A percentile compares a stretch with the other conserved stretches of the same genome.
phyloP scores from a whole-genome alignment of 805 yeast genomes.

The Ogataea neopini region DNA sequence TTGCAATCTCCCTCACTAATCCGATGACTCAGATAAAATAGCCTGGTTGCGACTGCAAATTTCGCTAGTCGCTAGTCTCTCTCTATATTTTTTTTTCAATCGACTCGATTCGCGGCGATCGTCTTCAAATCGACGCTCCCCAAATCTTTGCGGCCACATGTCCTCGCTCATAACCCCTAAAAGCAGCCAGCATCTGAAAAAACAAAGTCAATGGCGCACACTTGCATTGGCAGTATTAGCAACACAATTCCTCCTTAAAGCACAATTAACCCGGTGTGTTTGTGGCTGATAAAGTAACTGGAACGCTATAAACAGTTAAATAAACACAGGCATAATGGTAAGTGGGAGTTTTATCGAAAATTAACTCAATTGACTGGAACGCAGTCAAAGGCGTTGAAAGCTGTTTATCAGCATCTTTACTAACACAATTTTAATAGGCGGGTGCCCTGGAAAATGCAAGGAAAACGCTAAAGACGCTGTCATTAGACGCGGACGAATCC shows the following conservation, averaged over 20 bases:
- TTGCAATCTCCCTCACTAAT: no score
- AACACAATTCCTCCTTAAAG: background rate
- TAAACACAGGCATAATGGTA: constrained; percentile 7
- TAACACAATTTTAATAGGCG: constrained; percentile 49
- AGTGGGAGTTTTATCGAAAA: background rate
- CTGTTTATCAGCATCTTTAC: background rate
- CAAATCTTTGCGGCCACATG: background rate
- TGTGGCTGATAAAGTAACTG: constrained; percentile 4
- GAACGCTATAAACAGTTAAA: constrained; percentile 39
- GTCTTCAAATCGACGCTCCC: background rate
- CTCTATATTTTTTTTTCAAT: background rate
- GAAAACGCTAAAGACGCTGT: constrained; percentile 83
- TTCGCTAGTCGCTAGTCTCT: background rate
- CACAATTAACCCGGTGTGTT: constrained; percentile 5
- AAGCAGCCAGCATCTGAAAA: constrained; percentile 22
- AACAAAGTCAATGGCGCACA: constrained; percentile 2
- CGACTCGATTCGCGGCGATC: constrained; percentile 1
- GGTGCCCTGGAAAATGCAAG: constrained; percentile 98
- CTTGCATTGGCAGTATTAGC: background rate
- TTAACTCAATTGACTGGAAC: background rate
- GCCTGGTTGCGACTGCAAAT: no score
- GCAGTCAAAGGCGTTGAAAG: background rate
- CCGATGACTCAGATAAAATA: background rate
- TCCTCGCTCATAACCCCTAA: constrained; percentile 15
- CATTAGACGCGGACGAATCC: constrained; percentile 73